phyloP scores from a whole-genome alignment of 2,329 filamentous ascomycete species.

The Fusarium phyllophilum region DNA sequence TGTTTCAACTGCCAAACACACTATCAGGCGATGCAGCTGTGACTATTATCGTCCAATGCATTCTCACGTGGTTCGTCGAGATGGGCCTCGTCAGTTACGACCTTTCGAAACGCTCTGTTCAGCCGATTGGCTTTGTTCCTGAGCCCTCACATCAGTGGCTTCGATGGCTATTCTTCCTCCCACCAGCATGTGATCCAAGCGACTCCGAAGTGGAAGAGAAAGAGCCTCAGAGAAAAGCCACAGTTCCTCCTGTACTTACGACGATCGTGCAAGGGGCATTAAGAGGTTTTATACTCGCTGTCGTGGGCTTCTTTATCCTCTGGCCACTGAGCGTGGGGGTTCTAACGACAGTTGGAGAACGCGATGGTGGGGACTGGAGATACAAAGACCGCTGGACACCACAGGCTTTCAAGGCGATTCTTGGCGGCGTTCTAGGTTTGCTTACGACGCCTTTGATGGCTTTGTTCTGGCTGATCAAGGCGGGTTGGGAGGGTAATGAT shows the following conservation, averaged over 20 bases:
- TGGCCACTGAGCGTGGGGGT: constrained; percentile 58
- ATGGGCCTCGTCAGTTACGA: constrained; percentile 59
- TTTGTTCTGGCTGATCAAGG: constrained; percentile 61
- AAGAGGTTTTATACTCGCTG: constrained; percentile 43
- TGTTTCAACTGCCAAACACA: constrained; percentile 63
- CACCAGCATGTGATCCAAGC: neutral
- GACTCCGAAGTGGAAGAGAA: neutral
- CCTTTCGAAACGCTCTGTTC: constrained; percentile 55
- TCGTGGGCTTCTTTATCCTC: constrained; percentile 54
- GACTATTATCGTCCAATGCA: constrained; percentile 61
- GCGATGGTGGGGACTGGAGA: constrained; percentile 54
- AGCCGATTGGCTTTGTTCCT: constrained; percentile 57
- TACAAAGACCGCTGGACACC: constrained; percentile 57
- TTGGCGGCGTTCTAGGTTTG: constrained; percentile 58
- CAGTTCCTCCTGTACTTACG: neutral
- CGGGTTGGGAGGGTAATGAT: constrained; percentile 53
- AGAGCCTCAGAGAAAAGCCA: neutral
- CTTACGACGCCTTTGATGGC: constrained; percentile 60
- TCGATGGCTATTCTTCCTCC: constrained; percentile 52
- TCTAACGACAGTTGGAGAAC: constrained; percentile 52
- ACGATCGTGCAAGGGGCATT: constrained; percentile 45
- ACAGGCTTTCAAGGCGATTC: constrained; percentile 60
- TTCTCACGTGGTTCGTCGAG: constrained; percentile 64
- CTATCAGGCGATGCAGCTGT: constrained; percentile 60
- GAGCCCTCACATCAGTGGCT: constrained; percentile 48